Evolutionary conservation across 164 flowering plant genomes (phyloP), one percentile per base, ranked within the genome.

Genomic region (Brasenia schreberi): DNA sequence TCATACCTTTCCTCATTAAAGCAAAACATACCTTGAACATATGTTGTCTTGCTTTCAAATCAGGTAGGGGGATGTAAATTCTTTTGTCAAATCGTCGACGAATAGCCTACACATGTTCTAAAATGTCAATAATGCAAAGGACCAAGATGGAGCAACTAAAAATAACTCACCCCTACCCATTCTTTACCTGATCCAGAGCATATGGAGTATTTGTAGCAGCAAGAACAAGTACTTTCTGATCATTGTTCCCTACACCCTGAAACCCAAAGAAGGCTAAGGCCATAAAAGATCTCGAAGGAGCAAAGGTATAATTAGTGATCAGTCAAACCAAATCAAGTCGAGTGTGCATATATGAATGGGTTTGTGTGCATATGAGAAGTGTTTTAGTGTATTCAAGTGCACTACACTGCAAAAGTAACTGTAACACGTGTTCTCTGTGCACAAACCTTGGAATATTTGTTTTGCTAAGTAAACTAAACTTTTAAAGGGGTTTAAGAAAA

Each of bases 141-240:
- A 23, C 27, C 53, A 6, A 60, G 18, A 60, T 60, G 11, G 9
- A 60, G 23, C 62, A n/a, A 45, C 12, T 45, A 2, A 45, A 45
- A 45, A 45, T 45, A 45, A 12, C 1, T 7, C 53, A 7, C 7
- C 12, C 12, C 7, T 45, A 45, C 9, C 16, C 64, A 6, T 42
- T 43, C 7, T 67, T 69, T 71, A 95, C 99, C 97, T 95, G 99
- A 79, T 95, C 99, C 27, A 95, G 76, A 66, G 99, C 83, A 83
- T 95, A 95, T 42, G 99, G 99, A 68, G 99, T 95, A 81, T 95
- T 95, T 69, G 99, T 95, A 42, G 99, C 97, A 58, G 99, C 99
- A 77, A 95, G 96, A 78, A 92, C 96, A 71, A 95, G 97, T 71
- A 95, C 97, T 77, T 95, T 95, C 67, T 95, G 82, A 73, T 95